These are phyloP conservation scores for Lentinus tigrinus DNA, from an alignment of 768 basidiomycete species.

Conservation along the genomic window DNA sequence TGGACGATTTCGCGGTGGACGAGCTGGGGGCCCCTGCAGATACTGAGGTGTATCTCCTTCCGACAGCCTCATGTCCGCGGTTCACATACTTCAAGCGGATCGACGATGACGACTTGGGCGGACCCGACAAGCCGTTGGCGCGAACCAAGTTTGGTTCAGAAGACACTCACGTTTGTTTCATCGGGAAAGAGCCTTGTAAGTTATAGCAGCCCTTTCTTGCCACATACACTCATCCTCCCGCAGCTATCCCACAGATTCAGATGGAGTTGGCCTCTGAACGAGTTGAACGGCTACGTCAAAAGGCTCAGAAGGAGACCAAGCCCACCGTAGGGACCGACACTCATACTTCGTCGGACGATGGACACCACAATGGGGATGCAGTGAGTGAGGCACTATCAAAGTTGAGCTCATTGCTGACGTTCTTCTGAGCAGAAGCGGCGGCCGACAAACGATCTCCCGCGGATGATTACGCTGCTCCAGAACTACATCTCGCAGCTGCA, in stretches of 20 bases:
- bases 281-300: slow-evolving; percentile 45
- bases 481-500: slow-evolving; percentile 59
- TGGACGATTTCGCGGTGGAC: slow-evolving; percentile 70
- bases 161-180: slow-evolving; percentile 75
- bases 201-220: slow-evolving; percentile 2
- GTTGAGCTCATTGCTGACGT: neutral
- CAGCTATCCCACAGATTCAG: slow-evolving; percentile 68
- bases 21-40: slow-evolving; percentile 61
- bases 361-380: neutral
- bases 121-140: slow-evolving; percentile 40
- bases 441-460: slow-evolving; percentile 25
- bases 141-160: slow-evolving; percentile 85
- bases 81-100: slow-evolving; percentile 75
- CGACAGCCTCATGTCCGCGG: slow-evolving; percentile 74
- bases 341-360: neutral
- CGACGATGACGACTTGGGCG: slow-evolving; percentile 35
- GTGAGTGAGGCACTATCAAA: neutral
- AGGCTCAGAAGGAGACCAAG: neutral
- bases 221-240: neutral
- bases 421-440: neutral
- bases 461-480: slow-evolving; percentile 60
- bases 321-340: neutral
- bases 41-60: slow-evolving; percentile 68
- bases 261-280: slow-evolving; percentile 56
- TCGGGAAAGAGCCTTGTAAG: slow-evolving; percentile 72